Evolutionary conservation across 2,329 filamentous ascomycete species (phyloP).

Genomic region (Penicillium polonicum): DNA sequence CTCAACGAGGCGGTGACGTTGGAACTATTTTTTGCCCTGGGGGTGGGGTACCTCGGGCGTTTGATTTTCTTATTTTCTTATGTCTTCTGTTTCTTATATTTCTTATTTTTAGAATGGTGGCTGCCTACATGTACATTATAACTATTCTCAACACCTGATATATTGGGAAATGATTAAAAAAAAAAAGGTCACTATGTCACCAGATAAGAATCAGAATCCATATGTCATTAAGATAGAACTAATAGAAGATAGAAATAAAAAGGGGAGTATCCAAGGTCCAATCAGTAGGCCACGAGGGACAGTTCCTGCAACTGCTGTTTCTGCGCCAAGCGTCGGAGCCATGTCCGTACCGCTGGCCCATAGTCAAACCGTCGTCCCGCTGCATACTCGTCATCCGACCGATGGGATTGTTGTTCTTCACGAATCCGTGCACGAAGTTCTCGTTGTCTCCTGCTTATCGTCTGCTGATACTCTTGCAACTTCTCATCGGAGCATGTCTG

Average conservation of each 20-base stretch:
- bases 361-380: slow-evolving; percentile 59
- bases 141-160: not conserved
- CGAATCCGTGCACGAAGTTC: slow-evolving; percentile 37
- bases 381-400: slow-evolving; percentile 43
- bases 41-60: not conserved
- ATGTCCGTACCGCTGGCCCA: slow-evolving; percentile 65
- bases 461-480: slow-evolving; percentile 32
- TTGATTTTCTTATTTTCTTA: not conserved
- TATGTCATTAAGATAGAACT: no score
- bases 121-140: not conserved
- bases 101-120: not conserved
- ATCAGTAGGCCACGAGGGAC: slow-evolving; percentile 23
- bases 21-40: slow-evolving; percentile 10
- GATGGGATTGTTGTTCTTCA: slow-evolving; percentile 41
- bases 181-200: not conserved
- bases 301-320: slow-evolving; percentile 56
- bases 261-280: slow-evolving; percentile 5
- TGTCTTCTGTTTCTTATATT: not conserved
- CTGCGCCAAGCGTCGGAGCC: slow-evolving; percentile 67
- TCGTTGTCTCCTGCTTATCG: slow-evolving; percentile 33
- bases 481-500: slow-evolving; percentile 25
- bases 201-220: no score
- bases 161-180: no score
- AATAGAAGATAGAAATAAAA: no score
- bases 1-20: slow-evolving; percentile 11